phyloP scores from a whole-genome alignment of 176 grass and related monocot species.

The Alloteropsis semialata region DNA sequence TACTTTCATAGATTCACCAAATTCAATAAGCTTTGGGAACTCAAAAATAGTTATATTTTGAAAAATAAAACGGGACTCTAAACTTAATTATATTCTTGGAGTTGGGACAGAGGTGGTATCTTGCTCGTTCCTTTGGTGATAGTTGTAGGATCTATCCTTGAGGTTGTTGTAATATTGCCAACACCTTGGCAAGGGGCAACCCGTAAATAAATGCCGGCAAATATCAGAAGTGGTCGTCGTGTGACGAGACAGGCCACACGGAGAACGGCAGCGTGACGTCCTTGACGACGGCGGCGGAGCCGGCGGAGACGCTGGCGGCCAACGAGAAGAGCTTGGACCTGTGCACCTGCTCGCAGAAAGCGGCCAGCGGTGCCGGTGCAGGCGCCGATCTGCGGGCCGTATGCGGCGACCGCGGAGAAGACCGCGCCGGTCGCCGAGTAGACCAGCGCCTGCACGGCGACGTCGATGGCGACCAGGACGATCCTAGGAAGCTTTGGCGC shows the following conservation, averaged over 20 bases:
- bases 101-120: too few species aligned
- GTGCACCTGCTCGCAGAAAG: constrained; percentile 4
- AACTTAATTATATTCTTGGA: too few species aligned
- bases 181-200: too few species aligned
- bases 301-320: not conserved
- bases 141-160: too few species aligned
- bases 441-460: not conserved
- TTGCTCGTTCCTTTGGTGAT: too few species aligned
- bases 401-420: not conserved
- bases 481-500: not conserved
- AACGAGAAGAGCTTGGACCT: constrained; percentile 5
- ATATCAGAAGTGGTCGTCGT: not conserved
- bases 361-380: not conserved
- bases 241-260: not conserved
- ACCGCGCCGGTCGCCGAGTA: not conserved
- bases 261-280: constrained; percentile 12
- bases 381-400: not conserved
- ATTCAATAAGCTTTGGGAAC: too few species aligned
- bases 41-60: too few species aligned
- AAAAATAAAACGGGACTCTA: too few species aligned
- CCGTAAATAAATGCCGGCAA: not conserved
- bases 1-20: too few species aligned
- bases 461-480: not conserved
- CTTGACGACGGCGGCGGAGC: not conserved
- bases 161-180: too few species aligned